Percentiles rank a stretch among this genome's conserved stretches.
Evolutionary conservation across 208 protist genomes (phyloP).

Genomic region (Blastocrithidia nonstop): DNA sequence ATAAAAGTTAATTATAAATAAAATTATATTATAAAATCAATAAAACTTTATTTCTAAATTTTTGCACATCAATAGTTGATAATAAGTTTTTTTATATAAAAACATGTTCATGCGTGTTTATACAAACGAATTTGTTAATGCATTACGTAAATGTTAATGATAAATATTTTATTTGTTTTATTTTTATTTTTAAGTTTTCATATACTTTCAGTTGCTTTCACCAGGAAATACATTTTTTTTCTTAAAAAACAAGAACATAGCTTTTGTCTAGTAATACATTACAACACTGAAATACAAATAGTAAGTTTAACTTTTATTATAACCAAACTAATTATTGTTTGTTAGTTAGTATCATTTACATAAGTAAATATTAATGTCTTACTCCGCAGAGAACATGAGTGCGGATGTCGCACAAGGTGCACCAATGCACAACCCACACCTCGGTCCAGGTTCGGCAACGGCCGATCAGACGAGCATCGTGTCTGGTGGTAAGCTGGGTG

Average conservation of each 20-base stretch:
- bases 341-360: no score
- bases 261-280: no score
- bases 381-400: conserved; percentile 48
- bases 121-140: background rate
- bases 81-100: background rate
- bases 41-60: background rate
- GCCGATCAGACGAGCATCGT: conserved; percentile 74
- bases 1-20: background rate
- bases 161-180: no score
- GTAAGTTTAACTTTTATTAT: no score
- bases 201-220: background rate
- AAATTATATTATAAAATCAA: background rate
- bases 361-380: no score
- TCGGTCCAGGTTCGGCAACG: conserved; percentile 53
- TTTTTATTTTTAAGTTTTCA: conserved; percentile 4
- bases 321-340: no score
- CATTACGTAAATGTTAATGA: background rate
- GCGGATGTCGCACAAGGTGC: no score
- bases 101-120: background rate
- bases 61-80: conserved; percentile 5
- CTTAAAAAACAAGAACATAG: background rate
- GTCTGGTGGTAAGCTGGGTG: conserved; percentile 77
- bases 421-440: no score
- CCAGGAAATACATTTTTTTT: background rate
- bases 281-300: no score